Base-by-base conservation (phyloP, 148 eudicot species). In the Arbutus unedo region DNA sequence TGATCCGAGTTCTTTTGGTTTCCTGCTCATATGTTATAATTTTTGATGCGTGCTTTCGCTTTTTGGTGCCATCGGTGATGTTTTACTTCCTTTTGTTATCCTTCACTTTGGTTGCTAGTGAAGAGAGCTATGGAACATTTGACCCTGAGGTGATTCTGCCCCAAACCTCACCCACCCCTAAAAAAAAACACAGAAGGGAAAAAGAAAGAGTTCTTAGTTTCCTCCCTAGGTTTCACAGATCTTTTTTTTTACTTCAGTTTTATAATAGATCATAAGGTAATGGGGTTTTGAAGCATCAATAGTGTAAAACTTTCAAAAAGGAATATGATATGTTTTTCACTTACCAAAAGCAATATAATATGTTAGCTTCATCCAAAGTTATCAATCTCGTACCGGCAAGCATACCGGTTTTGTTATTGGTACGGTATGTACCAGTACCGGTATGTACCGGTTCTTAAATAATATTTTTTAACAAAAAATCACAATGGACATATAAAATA, bases 61-160 rank as follows among this genome's bases (percentile, higher is more conserved):
- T 6, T 21, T 62, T n/a, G 2, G 8, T 7, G 3, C 68, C 70
- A 64, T 64, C 6, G 2, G 5, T 25, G 66, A 60, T 60, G 66
- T 7, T 23, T n/a, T 19, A 60, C 10, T 60, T 60, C 44, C 57
- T 77, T 79, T 64, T 59, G 85, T 86, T 86, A 86, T 86, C 85
- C 88, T 86, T 86, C 88, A 86, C 88, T 86, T 79, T 86, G 88
- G 83, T 83, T 80, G 81, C 43, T 13, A 55, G 81, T 86, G 88
- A 86, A 86, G 85, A 86, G 75, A 86, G 31, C 62, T 14, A 79
- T 64, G 81, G 74, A 45, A 79, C 3, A 6, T 23, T 47, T 64
- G 9, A 62, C 44, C 64, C 81, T 79, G 81, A 79, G 81, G 47
- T 79, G 82, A 60, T 80, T 70, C 14, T 70, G 5, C 43, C 70